Conservation (phyloP, 140 eudicot genomes). For the Cichorium intybus region DNA sequence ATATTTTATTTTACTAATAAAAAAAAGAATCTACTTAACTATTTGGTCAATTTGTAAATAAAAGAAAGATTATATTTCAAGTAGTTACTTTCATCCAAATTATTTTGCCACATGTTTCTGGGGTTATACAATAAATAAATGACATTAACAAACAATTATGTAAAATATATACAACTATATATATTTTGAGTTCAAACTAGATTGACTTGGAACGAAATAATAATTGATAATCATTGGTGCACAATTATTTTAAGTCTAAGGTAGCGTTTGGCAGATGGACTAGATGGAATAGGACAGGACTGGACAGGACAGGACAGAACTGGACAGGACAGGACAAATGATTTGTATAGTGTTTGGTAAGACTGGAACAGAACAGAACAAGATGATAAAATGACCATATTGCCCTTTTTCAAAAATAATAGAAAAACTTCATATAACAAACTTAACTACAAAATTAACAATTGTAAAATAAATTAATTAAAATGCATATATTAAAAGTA, state of each 20-base stretch:
- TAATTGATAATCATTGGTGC: constrained; percentile 18
- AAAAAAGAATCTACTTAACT: neutral
- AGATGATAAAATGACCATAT: too few relatives aligned
- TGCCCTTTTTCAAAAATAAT: too few relatives aligned
- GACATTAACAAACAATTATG: neutral
- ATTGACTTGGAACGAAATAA: constrained; percentile 11
- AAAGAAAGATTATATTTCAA: neutral
- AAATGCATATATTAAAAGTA: too few relatives aligned
- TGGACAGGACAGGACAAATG: too few relatives aligned
- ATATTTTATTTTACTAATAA: neutral
- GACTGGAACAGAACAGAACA: too few relatives aligned
- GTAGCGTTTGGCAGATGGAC: too few relatives aligned
- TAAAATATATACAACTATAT: constrained; percentile 10
- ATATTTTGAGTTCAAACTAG: constrained; percentile 23
- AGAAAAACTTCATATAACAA: too few relatives aligned
- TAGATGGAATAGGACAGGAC: too few relatives aligned
- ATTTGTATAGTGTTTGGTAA: too few relatives aligned
- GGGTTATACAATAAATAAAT: neutral
- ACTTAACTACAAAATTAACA: too few relatives aligned
- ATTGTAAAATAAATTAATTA: too few relatives aligned
- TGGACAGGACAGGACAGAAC: too few relatives aligned
- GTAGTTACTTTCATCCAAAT: neutral
- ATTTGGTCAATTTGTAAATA: neutral
- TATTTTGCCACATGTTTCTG: constrained; percentile 17
- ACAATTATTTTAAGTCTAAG: constrained; percentile 7